Percentiles rank a stretch among this genome's conserved stretches.
Conservation (phyloP, 345 rosid genomes). For the Clarkia xantiana region DNA sequence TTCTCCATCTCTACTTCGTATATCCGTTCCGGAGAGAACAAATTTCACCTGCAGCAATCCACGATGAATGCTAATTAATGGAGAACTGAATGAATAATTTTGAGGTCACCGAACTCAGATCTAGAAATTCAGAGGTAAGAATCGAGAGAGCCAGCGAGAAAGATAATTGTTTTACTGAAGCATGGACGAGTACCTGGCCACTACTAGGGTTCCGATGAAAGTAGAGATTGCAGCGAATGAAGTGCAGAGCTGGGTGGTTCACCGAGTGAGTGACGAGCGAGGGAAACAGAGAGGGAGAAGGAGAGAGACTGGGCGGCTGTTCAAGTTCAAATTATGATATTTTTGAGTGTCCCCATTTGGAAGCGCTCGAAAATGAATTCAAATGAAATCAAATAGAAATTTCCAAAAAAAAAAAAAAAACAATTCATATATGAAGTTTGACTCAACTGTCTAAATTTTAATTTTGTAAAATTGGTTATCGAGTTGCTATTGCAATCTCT, state of each 20-base stretch:
- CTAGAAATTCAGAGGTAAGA: no score
- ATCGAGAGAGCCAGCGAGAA: no score
- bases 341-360: conserved; percentile 10
- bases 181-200: neutral
- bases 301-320: neutral
- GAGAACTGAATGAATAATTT: neutral
- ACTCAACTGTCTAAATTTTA: no score
- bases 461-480: no score
- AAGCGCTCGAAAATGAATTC: conserved; percentile 42
- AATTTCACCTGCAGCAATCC: neutral
- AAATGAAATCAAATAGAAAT: no score
- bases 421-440: no score
- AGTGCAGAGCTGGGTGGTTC: neutral
- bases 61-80: no score
- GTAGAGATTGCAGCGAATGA: neutral
- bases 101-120: neutral
- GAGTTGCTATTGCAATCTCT: no score
- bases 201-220: neutral
- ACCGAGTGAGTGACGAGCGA: neutral
- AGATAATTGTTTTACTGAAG: no score
- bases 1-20: conserved; percentile 29
- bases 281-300: conserved; percentile 2
- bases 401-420: no score
- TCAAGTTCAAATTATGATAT: neutral
- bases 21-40: neutral